Base-by-base conservation (phyloP, 2,329 filamentous ascomycete genomes). In the Alternaria sp. region DNA sequence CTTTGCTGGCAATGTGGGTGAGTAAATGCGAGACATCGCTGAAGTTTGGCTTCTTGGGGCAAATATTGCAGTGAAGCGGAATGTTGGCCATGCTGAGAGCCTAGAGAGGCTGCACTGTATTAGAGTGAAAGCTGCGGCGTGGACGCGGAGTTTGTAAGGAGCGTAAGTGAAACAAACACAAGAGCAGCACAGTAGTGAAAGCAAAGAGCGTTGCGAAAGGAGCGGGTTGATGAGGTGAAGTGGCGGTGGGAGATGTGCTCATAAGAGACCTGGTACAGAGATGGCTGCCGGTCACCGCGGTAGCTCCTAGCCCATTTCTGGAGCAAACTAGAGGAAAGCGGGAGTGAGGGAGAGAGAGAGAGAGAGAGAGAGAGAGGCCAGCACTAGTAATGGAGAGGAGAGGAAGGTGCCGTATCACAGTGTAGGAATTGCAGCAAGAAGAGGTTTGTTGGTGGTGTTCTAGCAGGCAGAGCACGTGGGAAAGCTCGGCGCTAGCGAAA, bases 21-120 rank as follows among this genome's bases (percentile, higher is more conserved):
- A 98, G 86, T 36, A 97, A 83, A 77, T 97, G 94, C 33, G 93
- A 97, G 42, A 93, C 83, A 77, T 98, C 94, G 55, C 92, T 96
- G 79, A 97, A 97, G 29, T 80, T 85, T 37, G 92, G 91, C 60
- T 85, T 85, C 66, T 89, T 91, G 34, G 90, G 89, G 75, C 94
- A 98, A 67, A 97, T 89, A 71, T 84, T 88, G 85, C 94, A 98
- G 67, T 87, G 80, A 48, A 97, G 86, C 56, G 90, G 87, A 58
- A 93, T 88, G 66, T 70, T 67, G 65, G 69, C 63, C 58, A 77
- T 73, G 77, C 77, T 79, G 70, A 67, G 72, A 70, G 71, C 66
- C 58, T 53, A 54, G 11, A 29, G 51, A 51, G 41, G 48, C 41
- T 41, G 53, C 58, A 44, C 17, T 51, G 13, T 21, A 23, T 33